These are phyloP conservation scores for Solanum sejunctum DNA, from an alignment of 257 asterid species.

Conservation along the genomic window DNA sequence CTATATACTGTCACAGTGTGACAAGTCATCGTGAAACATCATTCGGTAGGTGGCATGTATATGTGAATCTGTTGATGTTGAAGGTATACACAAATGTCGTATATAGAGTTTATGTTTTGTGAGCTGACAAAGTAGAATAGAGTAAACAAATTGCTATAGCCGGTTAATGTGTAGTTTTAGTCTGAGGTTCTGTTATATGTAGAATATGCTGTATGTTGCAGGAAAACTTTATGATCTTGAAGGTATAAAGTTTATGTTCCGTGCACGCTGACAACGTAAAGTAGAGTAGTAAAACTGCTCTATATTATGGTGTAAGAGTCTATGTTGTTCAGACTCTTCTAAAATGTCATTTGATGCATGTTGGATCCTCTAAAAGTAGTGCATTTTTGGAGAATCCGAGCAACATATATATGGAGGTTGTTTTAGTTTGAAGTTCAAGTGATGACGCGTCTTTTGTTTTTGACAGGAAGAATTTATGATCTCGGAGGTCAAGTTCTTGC, in stretches of 20 bases:
- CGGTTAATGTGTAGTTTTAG: neutral
- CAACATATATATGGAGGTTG: neutral
- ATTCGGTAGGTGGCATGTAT: no score
- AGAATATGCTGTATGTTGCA: neutral
- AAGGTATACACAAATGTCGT: neutral
- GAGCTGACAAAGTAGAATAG: neutral
- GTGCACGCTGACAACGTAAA: neutral
- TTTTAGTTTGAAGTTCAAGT: neutral
- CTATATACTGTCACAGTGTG: neutral
- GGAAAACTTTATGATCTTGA: neutral
- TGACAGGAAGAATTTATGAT: constrained; percentile 62
- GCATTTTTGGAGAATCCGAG: no score
- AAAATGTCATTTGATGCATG: no score
- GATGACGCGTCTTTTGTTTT: neutral
- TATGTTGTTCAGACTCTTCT: no score
- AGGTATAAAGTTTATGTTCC: neutral
- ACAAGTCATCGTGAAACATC: no score
- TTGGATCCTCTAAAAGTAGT: no score
- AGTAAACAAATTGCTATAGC: neutral
- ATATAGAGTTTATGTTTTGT: neutral
- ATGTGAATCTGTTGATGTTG: neutral
- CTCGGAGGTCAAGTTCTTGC: constrained; percentile 94
- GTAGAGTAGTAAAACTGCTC: neutral
- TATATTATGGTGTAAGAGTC: neutral
- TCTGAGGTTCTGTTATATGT: neutral